Evolutionary conservation across 2,329 filamentous ascomycete genomes (phyloP).

Genomic region (Cordyceps fumosorosea): DNA sequence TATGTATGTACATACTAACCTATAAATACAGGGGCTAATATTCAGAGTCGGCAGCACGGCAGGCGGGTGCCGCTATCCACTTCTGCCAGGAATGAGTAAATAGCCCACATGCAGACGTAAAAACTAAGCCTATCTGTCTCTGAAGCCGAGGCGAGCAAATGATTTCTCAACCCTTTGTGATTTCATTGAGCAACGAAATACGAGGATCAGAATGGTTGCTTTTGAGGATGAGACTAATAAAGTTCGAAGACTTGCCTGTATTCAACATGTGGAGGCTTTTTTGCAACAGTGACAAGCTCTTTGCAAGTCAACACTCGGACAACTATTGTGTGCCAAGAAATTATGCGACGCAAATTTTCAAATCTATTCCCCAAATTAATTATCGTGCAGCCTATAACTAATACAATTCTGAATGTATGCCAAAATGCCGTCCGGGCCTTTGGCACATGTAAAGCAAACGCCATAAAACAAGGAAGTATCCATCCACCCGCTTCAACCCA

Average conservation of each 20-base stretch:
- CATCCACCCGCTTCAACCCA: conserved; percentile 1
- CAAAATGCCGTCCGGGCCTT: background rate
- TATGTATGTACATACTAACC: background rate
- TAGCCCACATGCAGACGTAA: background rate
- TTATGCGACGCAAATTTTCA: background rate
- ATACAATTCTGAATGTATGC: conserved; percentile 6
- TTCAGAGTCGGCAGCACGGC: background rate
- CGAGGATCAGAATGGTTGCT: no score
- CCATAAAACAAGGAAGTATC: conserved; percentile 1
- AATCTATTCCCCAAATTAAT: conserved; percentile 7
- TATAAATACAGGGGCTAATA: background rate
- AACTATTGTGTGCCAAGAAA: background rate
- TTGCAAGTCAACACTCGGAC: no score
- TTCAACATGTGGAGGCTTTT: no score
- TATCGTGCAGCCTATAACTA: conserved; percentile 1
- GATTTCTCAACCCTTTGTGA: background rate
- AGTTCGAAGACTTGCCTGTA: no score
- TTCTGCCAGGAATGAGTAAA: background rate
- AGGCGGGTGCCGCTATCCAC: background rate
- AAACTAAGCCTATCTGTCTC: background rate
- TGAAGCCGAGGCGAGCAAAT: background rate
- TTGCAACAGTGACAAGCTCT: background rate
- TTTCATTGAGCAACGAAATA: background rate
- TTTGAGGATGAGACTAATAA: no score
- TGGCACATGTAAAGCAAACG: conserved; percentile 4